Evolutionary conservation across 2,329 filamentous ascomycete genomes (phyloP).

Genomic region (Emergomyces pasteurianus): DNA sequence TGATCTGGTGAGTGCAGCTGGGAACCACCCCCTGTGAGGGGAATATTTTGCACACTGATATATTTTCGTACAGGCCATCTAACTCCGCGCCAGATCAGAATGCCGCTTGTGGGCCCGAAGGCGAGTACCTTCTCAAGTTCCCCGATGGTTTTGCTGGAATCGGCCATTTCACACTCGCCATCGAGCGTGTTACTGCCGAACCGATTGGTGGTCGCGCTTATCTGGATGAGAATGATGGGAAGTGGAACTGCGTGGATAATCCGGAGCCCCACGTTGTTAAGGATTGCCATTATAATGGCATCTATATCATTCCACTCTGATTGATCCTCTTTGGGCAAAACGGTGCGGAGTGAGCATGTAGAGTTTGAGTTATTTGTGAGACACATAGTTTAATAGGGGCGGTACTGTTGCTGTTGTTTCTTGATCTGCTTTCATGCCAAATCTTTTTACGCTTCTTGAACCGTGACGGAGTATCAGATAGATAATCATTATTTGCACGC

Average conservation of each 20-base stretch:
- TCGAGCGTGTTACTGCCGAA: not conserved
- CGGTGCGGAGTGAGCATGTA: not conserved
- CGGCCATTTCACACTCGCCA: conserved; percentile 5
- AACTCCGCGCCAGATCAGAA: conserved; percentile 4
- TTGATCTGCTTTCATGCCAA: not conserved
- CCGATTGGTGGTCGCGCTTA: not conserved
- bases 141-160: conserved; percentile 22
- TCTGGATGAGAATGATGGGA: not conserved
- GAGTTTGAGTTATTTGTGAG: not conserved
- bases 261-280: not conserved
- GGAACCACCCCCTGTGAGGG: not conserved
- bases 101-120: conserved; percentile 18
- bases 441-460: not conserved
- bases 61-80: not conserved
- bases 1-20: not conserved
- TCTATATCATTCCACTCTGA: not conserved
- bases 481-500: not conserved
- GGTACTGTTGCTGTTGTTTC: not conserved
- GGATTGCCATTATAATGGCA: not conserved
- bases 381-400: not conserved
- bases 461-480: not conserved
- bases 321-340: not conserved
- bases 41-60: not conserved
- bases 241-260: not conserved
- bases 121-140: conserved; percentile 13